These are phyloP conservation scores for Gentiana dahurica DNA, from an alignment of 257 asterid genomes.

Conservation along the genomic window DNA sequence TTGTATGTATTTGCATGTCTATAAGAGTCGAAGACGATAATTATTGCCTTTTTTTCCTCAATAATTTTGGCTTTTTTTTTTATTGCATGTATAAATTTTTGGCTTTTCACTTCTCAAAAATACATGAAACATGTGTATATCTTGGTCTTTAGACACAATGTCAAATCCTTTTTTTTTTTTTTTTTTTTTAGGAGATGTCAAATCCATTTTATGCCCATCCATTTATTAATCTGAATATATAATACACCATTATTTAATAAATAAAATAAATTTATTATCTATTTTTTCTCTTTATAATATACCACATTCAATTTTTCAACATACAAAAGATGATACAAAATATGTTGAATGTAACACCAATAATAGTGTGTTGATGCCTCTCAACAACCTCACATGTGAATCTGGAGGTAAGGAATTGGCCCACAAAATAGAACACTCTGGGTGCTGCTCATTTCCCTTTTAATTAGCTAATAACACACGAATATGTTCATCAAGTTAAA, in stretches of 20 bases:
- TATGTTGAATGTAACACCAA: constrained; percentile 17
- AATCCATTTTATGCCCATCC: too few species aligned
- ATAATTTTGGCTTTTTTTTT: background rate
- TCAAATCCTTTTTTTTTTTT: too few species aligned
- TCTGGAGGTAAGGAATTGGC: constrained; percentile 15
- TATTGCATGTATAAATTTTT: constrained; percentile 16
- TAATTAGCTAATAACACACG: background rate
- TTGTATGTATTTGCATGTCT: background rate
- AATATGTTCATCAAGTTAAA: background rate
- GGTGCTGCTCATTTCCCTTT: constrained; percentile 16
- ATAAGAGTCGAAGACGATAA: constrained; percentile 1
- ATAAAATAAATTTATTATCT: too few species aligned
- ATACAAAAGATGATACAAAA: background rate
- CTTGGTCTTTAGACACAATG: too few species aligned
- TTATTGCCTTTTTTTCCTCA: background rate
- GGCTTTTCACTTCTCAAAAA: constrained; percentile 17
- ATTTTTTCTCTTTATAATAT: too few species aligned
- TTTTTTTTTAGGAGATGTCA: too few species aligned
- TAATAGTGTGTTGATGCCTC: constrained; percentile 30
- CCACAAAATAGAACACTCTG: constrained; percentile 25
- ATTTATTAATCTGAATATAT: too few species aligned
- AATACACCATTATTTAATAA: too few species aligned
- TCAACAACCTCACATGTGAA: constrained; percentile 39
- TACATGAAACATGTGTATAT: too few species aligned
- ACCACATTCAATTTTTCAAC: too few species aligned